Evolutionary conservation across 2,329 filamentous ascomycete genomes (phyloP), one percentile per base, ranked within the genome.

Genomic region (Cryphonectria japonica): DNA sequence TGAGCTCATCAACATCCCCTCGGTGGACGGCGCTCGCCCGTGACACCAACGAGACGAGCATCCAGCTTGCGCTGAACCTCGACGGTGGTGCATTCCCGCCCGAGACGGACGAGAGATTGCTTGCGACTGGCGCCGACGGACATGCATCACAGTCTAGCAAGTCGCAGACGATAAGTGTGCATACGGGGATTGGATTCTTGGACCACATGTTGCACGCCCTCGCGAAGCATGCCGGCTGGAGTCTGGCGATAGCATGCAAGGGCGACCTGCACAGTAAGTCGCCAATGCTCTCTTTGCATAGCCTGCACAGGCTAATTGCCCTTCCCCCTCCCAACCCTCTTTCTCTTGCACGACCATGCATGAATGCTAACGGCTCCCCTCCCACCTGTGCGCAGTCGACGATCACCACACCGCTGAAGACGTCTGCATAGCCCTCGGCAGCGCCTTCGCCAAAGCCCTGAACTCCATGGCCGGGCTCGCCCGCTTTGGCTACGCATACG

Each of bases 341-440:
- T 11, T 8, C 9, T 39, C 37, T 39, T 39, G 9, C 5, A 32
- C 19, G 16, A 9, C 32, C 14, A 26, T 13, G 3, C 2, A n/a
- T 22, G 34, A 26, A 39, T 50, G 59, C 61, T 71, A 22, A 67
- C 41, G 3, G 1, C 3, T 14, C 3, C 2, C 1, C 69, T 41
- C 39, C 16, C 13, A 39, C 32, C 26, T 7, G 29, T 39, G 16
- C 43, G 67, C 73, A 95, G 94, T 99, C 81, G 96, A 99, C 84
- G 96, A 98, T 86, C 96, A 99, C 84, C 96, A 99, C 88, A 98
- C 95, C 11, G 92, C 95, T 74, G 96, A 99, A 85, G 96, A 99
- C 80, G 92, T 93, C 72, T 98, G 93, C 83, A 92, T 99, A 75
- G 94, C 95, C 19, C 89, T 99, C 32, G 96, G 96, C 65, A 86